Conservation (phyloP, 768 basidiomycete genomes). For the Serendipita indica region DNA sequence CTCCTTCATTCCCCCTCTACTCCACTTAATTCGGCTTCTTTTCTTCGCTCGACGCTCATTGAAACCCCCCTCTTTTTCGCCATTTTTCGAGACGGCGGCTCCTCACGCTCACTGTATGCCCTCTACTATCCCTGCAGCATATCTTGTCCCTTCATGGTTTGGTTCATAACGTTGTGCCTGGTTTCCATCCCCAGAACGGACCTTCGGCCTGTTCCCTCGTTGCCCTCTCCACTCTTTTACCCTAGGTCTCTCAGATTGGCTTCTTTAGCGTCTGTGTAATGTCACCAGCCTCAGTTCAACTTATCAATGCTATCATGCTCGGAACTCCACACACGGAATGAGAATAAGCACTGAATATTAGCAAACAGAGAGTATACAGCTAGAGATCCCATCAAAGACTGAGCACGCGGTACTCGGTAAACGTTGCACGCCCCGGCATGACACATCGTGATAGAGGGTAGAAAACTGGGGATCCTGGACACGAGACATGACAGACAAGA, state of each 20-base stretch:
- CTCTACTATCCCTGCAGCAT: background rate
- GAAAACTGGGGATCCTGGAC: background rate
- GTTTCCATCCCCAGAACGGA: background rate
- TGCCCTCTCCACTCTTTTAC: background rate
- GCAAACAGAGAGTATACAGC: background rate
- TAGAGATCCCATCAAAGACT: background rate
- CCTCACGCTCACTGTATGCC: no score
- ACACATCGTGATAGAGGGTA: no score
- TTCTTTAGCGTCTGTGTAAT: slow-evolving; percentile 9
- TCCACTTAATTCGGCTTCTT: background rate
- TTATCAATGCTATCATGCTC: slow-evolving; percentile 1
- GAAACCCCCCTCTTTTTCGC: background rate
- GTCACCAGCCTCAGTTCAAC: slow-evolving; percentile 1
- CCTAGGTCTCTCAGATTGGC: background rate
- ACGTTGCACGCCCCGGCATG: no score
- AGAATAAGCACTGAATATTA: background rate
- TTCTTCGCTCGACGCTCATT: background rate
- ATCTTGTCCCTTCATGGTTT: background rate
- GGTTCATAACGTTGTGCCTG: background rate
- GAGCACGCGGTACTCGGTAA: no score
- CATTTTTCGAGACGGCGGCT: background rate
- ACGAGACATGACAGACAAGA: background rate
- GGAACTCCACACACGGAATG: background rate
- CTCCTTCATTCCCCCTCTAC: background rate
- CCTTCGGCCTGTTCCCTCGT: background rate